phyloP scores from a whole-genome alignment of 2,329 filamentous ascomycete species.

The Cytospora mali region DNA sequence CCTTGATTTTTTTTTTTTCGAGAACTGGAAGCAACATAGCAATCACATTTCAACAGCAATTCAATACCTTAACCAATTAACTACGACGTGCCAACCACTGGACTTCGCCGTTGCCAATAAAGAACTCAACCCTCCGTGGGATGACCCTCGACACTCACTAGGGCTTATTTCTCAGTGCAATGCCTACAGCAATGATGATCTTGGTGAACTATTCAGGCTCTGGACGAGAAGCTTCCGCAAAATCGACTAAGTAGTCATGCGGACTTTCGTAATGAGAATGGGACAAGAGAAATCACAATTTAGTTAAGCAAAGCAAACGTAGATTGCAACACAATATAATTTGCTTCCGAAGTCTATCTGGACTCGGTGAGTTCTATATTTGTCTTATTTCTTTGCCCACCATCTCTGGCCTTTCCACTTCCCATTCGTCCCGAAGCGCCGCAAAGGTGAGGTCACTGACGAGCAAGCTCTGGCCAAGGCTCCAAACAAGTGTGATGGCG shows the following conservation, averaged over 20 bases:
- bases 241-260: no score
- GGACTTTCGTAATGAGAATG: no score
- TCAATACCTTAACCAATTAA: no score
- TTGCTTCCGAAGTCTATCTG: background rate
- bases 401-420: constrained; percentile 87
- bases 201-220: no score
- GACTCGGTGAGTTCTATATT: constrained; percentile 48
- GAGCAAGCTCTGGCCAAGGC: constrained; percentile 81
- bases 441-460: constrained; percentile 89
- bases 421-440: constrained; percentile 88
- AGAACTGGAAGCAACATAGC: background rate
- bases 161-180: no score
- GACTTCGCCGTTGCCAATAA: background rate
- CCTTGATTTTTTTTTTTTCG: background rate
- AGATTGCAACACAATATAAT: background rate
- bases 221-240: no score
- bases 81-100: background rate
- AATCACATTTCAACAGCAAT: no score
- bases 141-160: no score
- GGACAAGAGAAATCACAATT: background rate
- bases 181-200: no score
- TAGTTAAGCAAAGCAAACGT: background rate
- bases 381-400: constrained; percentile 84
- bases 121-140: no score
- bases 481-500: constrained; percentile 98